Evolutionary conservation across 768 basidiomycete species (phyloP), one percentile per base, ranked within the genome.

Genomic region (Russula brevipes): DNA sequence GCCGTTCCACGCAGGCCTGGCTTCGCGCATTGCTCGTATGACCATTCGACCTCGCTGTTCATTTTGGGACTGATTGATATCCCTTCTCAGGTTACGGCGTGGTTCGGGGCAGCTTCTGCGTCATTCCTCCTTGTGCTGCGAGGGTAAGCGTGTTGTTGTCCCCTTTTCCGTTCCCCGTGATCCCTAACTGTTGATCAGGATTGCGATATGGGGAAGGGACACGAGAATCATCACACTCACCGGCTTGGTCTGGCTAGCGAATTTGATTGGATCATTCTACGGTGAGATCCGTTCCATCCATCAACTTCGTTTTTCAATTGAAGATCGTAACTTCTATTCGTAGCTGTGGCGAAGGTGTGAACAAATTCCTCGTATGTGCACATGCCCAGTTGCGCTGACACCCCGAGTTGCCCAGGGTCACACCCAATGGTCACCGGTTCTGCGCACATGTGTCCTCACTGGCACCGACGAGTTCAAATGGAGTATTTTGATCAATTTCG

Each of bases 131-230:
- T 66, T 46, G 63, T 65, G 9, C 54, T 66, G 5, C 63, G 66
- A 50, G 58, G 56, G 66, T 66, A 47, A 10, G 66, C 6, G 24
- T 19, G 9, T 19, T 35, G 2, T 3, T n/a, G 14, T 10, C 14
- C 5, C 12, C 17, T 31, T 33, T 39, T 7, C 24, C 30, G 8
- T 16, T 14, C 52, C 36, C n/a, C 8, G 14, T 30, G 19, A 45
- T 44, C 4, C 1, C 46, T 49, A 1, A 50, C 30, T 14, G 6
- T 24, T 46, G 33, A 30, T 17, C 57, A 66, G 66, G 16, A 33
- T 66, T 30, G 66, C 66, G 12, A 65, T 66, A 45, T 66, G 66
- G 66, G 57, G 54, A 6, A 54, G 63, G 33, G 58, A 65, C 49
- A n/a, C 6, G 5, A 52, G 52, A 30, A 35, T 65, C 16, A 38